These are phyloP conservation scores for Neospermospora avenae DNA, from an alignment of 2,329 filamentous ascomycete genomes.

Conservation along the genomic window DNA sequence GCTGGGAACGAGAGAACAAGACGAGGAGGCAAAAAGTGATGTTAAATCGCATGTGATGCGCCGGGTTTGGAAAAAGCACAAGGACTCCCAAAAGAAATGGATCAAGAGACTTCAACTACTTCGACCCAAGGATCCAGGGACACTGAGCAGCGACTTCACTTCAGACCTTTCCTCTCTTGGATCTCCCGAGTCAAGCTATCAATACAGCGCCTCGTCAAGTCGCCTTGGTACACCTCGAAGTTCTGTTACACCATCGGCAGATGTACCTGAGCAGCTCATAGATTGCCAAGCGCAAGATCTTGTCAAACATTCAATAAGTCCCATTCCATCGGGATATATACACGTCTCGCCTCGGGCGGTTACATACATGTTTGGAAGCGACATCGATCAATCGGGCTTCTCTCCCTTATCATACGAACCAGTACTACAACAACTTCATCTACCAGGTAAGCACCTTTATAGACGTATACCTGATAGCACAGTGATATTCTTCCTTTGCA, in stretches of 20 bases:
- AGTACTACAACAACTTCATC: constrained; percentile 2
- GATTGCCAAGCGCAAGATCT: neutral
- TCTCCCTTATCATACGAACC: constrained; percentile 1
- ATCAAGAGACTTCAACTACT: neutral
- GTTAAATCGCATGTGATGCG: constrained; percentile 10
- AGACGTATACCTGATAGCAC: neutral
- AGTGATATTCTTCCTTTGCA: neutral
- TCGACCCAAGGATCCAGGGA: neutral
- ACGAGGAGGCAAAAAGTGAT: constrained; percentile 3
- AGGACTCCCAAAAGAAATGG: constrained; percentile 3
- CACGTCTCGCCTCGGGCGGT: constrained; percentile 1
- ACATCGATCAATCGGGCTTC: neutral
- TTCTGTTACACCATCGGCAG: neutral
- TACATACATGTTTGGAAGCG: neutral
- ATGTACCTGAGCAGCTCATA: neutral
- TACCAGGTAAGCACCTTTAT: neutral
- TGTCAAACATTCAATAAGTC: neutral
- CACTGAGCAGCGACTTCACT: neutral
- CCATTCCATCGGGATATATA: neutral
- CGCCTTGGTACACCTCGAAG: neutral
- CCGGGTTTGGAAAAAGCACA: constrained; percentile 7
- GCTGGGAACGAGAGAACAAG: neutral
- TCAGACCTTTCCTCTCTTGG: neutral
- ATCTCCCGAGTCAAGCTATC: neutral
- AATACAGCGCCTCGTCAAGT: neutral